Evolutionary conservation across 257 asterid species (phyloP).

Genomic region (Capsicum baccatum): DNA sequence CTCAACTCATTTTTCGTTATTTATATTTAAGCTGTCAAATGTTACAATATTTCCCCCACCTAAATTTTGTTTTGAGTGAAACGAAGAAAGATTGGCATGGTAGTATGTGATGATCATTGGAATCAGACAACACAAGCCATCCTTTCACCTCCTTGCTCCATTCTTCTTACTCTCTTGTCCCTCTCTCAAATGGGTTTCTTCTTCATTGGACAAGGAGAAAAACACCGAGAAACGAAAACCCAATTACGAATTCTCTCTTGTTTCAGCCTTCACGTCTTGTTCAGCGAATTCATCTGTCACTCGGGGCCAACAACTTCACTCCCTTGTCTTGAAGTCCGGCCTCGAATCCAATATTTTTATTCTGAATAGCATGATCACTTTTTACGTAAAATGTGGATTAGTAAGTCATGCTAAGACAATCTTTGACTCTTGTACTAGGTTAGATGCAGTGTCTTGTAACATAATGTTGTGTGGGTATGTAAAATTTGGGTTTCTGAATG

Average conservation of each 20-base stretch:
- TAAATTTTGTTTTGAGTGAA: not conserved
- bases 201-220: slow-evolving; percentile 9
- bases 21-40: not conserved
- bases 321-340: slow-evolving; percentile 63
- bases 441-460: slow-evolving; percentile 73
- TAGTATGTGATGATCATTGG: slow-evolving; percentile 49
- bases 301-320: slow-evolving; percentile 68
- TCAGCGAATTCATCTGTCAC: slow-evolving; percentile 48
- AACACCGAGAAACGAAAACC: slow-evolving; percentile 37
- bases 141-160: slow-evolving; percentile 8
- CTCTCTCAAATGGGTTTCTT: slow-evolving; percentile 33
- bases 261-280: slow-evolving; percentile 71
- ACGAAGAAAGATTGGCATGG: slow-evolving; percentile 31
- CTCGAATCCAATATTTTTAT: slow-evolving; percentile 61
- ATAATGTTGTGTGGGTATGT: slow-evolving; percentile 71
- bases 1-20: no score
- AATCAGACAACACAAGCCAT: slow-evolving; percentile 33
- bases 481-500: slow-evolving; percentile 50
- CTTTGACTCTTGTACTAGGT: slow-evolving; percentile 46
- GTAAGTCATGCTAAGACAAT: slow-evolving; percentile 56
- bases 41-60: no score
- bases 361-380: slow-evolving; percentile 80
- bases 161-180: not conserved
- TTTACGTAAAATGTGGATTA: slow-evolving; percentile 69
- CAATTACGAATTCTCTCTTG: slow-evolving; percentile 55